A percentile compares a stretch with the other conserved stretches of the same genome.
Conservation (phyloP, 2,329 filamentous ascomycete species). For the Sordariomycetes sp. region DNA sequence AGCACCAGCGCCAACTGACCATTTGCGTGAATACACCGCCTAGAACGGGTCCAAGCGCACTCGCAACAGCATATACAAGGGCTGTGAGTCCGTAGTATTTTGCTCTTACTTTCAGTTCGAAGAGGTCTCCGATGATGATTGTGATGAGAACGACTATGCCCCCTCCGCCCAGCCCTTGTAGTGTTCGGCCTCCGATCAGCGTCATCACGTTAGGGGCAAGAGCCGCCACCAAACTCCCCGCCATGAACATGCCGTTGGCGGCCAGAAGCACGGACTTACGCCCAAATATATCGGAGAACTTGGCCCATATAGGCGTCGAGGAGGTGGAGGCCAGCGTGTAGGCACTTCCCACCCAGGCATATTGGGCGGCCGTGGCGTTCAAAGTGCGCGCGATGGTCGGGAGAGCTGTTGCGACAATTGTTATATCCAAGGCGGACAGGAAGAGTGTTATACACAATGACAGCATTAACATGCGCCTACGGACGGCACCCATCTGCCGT, state of each 20-base stretch:
- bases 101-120: conserved; percentile 39
- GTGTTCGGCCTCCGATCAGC: conserved; percentile 49
- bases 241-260: conserved; percentile 51
- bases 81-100: conserved; percentile 66
- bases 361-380: conserved; percentile 52
- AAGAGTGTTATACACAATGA: conserved; percentile 21
- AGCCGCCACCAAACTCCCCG: conserved; percentile 53
- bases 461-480: conserved; percentile 1
- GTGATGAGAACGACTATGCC: conserved; percentile 63
- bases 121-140: conserved; percentile 40
- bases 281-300: conserved; percentile 60
- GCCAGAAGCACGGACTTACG: conserved; percentile 56
- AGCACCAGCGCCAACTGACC: conserved; percentile 4
- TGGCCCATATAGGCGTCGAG: conserved; percentile 54
- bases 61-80: conserved; percentile 57
- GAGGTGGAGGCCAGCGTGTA: conserved; percentile 63
- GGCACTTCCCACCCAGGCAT: conserved; percentile 68
- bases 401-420: conserved; percentile 50
- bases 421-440: conserved; percentile 37
- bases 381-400: conserved; percentile 44
- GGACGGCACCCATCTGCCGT: not conserved
- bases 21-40: conserved; percentile 52
- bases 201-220: conserved; percentile 52
- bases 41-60: conserved; percentile 57
- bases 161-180: conserved; percentile 51